phyloP scores from a whole-genome alignment of 345 rosid species.

The Nasturtium officinale region DNA sequence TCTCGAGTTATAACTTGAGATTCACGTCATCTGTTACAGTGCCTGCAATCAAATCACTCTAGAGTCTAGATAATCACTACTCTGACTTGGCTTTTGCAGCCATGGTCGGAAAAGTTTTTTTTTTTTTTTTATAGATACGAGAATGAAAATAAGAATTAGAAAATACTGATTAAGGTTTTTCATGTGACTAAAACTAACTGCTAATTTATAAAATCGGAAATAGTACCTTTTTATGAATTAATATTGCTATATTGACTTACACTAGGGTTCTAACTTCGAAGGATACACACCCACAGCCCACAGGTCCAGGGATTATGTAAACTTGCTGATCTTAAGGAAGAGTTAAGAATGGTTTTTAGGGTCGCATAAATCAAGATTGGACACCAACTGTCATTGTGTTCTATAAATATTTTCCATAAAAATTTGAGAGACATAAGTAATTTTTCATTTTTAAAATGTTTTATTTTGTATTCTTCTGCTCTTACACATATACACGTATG shows the following conservation, averaged over 20 bases:
- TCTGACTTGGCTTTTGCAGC: constrained; percentile 28
- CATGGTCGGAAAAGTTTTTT: constrained; percentile 9
- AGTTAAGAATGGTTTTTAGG: background rate
- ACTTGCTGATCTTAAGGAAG: too few relatives aligned
- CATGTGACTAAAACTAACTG: background rate
- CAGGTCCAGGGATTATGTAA: too few relatives aligned
- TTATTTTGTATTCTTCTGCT: background rate
- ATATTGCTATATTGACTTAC: background rate
- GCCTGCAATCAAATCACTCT: background rate
- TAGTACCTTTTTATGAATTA: background rate
- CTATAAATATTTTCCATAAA: background rate
- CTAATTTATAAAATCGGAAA: background rate
- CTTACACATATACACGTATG: background rate
- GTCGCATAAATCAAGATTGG: background rate
- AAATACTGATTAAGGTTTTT: background rate
- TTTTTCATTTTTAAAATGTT: too few relatives aligned
- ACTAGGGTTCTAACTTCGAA: background rate
- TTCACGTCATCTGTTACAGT: background rate
- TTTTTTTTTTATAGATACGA: constrained; percentile 4
- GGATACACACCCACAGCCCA: too few relatives aligned
- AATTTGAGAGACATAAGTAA: too few relatives aligned
- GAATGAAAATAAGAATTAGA: constrained; percentile 1
- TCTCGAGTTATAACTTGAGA: constrained; percentile 5
- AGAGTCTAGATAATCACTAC: constrained; percentile 14
- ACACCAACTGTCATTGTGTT: background rate